These are phyloP conservation scores for Coemansia sp. DNA, from an alignment of 192 early-diverging fungal genomes.

Conservation along the genomic window DNA sequence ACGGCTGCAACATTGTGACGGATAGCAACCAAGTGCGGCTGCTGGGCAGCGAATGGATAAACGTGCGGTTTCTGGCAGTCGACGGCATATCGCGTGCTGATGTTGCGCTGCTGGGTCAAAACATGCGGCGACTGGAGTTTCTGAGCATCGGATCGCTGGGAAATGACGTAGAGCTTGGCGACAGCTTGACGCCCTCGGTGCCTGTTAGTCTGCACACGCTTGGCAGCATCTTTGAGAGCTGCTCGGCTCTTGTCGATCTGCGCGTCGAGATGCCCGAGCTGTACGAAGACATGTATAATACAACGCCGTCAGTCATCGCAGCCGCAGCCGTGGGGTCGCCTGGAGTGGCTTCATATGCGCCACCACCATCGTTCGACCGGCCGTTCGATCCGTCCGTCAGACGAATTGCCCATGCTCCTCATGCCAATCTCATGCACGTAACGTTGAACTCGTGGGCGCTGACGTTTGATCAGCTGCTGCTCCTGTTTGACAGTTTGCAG, in stretches of 20 bases:
- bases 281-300: constrained; percentile 37
- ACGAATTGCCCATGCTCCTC: background rate
- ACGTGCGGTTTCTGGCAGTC: constrained; percentile 14
- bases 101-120: background rate
- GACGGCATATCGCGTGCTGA: constrained; percentile 23
- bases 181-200: constrained; percentile 4
- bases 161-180: constrained; percentile 17
- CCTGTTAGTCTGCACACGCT: background rate
- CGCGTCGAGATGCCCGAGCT: constrained; percentile 25
- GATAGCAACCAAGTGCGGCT: constrained; percentile 1
- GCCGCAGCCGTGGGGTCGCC: background rate
- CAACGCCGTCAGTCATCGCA: background rate
- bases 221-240: constrained; percentile 3
- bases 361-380: constrained; percentile 5
- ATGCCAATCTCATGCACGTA: constrained; percentile 9
- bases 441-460: constrained; percentile 34
- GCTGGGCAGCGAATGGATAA: constrained; percentile 5
- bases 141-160: constrained; percentile 27
- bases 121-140: constrained; percentile 15
- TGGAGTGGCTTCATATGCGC: background rate
- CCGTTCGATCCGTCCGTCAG: constrained; percentile 1
- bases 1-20: constrained; percentile 9
- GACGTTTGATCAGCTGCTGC: constrained; percentile 33
- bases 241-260: constrained; percentile 16
- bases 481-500: constrained; percentile 1